Evolutionary conservation across 495 filamentous ascomycete genomes (phyloP).

Genomic region (Glutinoglossum americanum): DNA sequence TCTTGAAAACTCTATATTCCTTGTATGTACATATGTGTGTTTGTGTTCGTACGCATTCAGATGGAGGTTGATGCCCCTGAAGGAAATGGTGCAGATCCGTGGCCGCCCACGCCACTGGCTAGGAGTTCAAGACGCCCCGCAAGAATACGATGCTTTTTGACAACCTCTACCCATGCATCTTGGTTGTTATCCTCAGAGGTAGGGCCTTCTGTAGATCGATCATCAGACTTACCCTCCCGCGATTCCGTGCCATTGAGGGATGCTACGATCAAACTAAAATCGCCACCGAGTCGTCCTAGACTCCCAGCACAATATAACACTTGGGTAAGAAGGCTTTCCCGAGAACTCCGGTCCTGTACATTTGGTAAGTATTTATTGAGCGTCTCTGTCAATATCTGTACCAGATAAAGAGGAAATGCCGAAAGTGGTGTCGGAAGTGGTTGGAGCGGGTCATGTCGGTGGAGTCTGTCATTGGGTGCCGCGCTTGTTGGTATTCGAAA

Average conservation of each 20-base stretch:
- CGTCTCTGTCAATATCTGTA: constrained; percentile 59
- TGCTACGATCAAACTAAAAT: constrained; percentile 77
- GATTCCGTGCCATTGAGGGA: constrained; percentile 37
- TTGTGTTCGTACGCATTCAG: background rate
- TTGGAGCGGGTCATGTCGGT: constrained; percentile 32
- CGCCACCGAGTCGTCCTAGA: constrained; percentile 73
- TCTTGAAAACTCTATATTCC: background rate
- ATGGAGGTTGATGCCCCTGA: background rate
- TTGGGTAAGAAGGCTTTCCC: constrained; percentile 80
- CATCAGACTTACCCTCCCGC: constrained; percentile 21
- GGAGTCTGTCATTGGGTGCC: constrained; percentile 11
- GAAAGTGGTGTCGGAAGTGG: constrained; percentile 55
- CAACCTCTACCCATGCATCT: constrained; percentile 78
- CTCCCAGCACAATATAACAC: constrained; percentile 90
- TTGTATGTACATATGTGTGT: background rate
- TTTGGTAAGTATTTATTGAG: constrained; percentile 63
- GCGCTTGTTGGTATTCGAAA: constrained; percentile 4
- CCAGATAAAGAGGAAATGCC: constrained; percentile 72
- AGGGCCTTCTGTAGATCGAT: constrained; percentile 11
- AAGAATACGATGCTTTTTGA: constrained; percentile 71
- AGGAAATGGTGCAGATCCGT: background rate
- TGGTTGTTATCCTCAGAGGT: constrained; percentile 16
- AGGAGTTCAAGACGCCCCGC: constrained; percentile 74
- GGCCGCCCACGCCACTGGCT: constrained; percentile 25
- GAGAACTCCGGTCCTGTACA: constrained; percentile 53